Base-by-base conservation (phyloP, 345 rosid species). In the Eutrema yunnanense region DNA sequence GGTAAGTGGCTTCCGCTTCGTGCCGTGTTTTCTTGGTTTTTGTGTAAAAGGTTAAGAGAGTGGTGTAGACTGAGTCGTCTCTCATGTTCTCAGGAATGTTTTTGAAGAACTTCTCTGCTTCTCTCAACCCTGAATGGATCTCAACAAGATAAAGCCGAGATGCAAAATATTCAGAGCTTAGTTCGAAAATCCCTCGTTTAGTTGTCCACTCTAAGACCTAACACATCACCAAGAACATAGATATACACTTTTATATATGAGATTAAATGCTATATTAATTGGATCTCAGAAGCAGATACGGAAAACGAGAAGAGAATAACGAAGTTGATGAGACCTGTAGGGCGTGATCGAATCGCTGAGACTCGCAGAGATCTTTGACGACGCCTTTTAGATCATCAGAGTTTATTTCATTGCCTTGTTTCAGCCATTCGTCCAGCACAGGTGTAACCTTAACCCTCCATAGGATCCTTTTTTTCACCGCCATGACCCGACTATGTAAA, bases 101-200 rank as follows among this genome's bases (percentile, higher is more conserved):
- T n/a, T 41, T 30, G 71, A 67, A 67, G 14, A 67, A 67, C 6
- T 53, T 67, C 10, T 67, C 71, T 67, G 61, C 71, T 29, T 67
- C 61, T 10, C 6, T 14, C 72, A 67, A 67, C 40, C 50, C 70
- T 49, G 70, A 50, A 50, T 30, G 9, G 27, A 66, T 40, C 40
- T 66, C 71, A 52, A 66, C 58, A n/a, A 52, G 71, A 52, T 52
- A 66, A 38, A 66, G 60, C 61, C 50, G 50, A 29, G 30, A 9
- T n/a, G 71, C 60, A 52, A 52, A 37, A 65, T 65, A 47, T 66
- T 66, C 49, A 38, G 61, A 4, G 71, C 38, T 66, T 51, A 40
- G 49, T 30, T 50, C 26, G 9, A 38, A 51, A 5, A 9, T 14
- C 22, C 26, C 27, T 65, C 38, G 26, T 13, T 37, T 8, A 26